Conservation (phyloP, 441 rosid genomes). For the Theobroma grandiflorum region DNA sequence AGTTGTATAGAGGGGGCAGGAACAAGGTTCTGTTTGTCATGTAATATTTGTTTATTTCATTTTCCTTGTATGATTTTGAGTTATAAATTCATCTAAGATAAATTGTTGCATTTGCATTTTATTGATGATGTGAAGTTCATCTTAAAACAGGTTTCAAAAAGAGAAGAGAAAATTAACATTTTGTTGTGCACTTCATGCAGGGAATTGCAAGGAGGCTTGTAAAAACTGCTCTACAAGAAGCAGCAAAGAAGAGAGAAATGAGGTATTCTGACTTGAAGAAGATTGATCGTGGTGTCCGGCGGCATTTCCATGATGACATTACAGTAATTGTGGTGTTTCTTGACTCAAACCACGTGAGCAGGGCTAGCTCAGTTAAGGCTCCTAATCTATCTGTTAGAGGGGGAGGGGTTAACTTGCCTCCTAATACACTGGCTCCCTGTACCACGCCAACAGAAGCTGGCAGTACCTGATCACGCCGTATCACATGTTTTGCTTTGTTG, state of each 20-base stretch:
- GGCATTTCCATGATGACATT: conserved; percentile 98
- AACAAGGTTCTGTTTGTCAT: not conserved
- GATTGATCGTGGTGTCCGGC: conserved; percentile 91
- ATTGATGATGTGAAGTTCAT: not conserved
- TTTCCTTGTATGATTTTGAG: not conserved
- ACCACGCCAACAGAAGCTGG: conserved; percentile 54
- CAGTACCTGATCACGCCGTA: conserved; percentile 37
- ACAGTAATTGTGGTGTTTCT: conserved; percentile 87
- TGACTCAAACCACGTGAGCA: conserved; percentile 69
- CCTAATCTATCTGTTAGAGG: conserved; percentile 72
- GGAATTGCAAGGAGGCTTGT: conserved; percentile 92
- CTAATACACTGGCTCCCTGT: conserved; percentile 65
- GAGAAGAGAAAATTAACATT: no score
- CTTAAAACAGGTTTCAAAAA: not conserved
- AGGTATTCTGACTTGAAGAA: conserved; percentile 97
- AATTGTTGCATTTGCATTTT: not conserved
- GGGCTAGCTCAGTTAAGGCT: conserved; percentile 51
- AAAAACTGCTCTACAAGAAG: conserved; percentile 81
- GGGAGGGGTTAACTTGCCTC: conserved; percentile 65
- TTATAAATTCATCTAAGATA: not conserved
- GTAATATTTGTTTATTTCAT: not conserved
- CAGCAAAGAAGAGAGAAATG: conserved; percentile 93
- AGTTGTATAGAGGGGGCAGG: not conserved
- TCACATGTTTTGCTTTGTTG: conserved; percentile 39
- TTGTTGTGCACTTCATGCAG: conserved; percentile 47